phyloP scores from a whole-genome alignment of 208 protist species.

The Trichomonas tenax region DNA sequence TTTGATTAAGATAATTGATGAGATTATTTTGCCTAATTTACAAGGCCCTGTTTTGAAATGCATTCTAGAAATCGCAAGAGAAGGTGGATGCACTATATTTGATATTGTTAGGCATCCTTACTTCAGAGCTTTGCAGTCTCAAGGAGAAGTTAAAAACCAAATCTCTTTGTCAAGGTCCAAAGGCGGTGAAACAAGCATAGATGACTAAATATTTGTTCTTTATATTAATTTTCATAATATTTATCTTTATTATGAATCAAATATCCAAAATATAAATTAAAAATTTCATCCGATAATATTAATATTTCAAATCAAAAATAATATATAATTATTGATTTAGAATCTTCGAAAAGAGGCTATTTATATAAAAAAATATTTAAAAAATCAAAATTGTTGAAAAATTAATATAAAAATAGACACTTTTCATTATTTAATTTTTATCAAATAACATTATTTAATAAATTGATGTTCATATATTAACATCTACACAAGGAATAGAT shows the following conservation, averaged over 20 bases:
- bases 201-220: not conserved
- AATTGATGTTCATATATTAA: too few species aligned
- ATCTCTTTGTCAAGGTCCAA: not conserved
- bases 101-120: not conserved
- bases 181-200: not conserved
- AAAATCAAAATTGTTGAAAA: too few species aligned
- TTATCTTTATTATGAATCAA: not conserved
- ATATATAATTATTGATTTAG: too few species aligned
- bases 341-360: too few species aligned
- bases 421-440: too few species aligned
- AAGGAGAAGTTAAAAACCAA: not conserved
- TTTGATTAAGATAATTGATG: not conserved
- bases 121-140: not conserved
- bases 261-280: not conserved
- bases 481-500: too few species aligned
- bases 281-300: too few species aligned
- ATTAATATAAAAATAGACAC: too few species aligned
- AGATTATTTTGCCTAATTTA: not conserved
- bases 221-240: not conserved
- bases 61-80: not conserved
- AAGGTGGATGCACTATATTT: not conserved
- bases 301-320: too few species aligned
- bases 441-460: too few species aligned
- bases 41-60: not conserved
- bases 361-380: too few species aligned